A percentile compares a stretch with the other conserved stretches of the same genome.
Conservation (phyloP, 2,329 filamentous ascomycete genomes). For the Ophiostoma sp. region DNA sequence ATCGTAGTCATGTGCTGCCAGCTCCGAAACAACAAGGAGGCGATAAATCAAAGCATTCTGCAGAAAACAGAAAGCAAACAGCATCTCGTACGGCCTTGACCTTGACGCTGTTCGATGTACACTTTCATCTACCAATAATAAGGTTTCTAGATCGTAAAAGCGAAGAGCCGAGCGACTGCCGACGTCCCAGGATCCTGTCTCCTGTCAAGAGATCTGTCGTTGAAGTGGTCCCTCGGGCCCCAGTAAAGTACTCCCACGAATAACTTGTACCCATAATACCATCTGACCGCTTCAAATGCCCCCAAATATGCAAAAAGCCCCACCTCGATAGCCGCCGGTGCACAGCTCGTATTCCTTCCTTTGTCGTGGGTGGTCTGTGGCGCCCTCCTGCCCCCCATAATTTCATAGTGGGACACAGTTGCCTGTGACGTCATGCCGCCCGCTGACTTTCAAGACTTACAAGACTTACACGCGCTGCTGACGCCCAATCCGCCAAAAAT, state of each 20-base stretch:
- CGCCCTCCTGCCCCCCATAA: not conserved
- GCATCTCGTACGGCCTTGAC: not conserved
- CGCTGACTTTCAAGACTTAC: not conserved
- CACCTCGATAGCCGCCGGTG: constrained; percentile 2
- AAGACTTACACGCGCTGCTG: not conserved
- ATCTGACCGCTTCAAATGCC: not conserved
- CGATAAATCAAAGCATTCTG: not conserved
- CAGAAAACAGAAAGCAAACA: not conserved
- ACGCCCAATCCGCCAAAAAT: not conserved
- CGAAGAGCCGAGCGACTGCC: constrained; percentile 13
- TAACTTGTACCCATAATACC: not conserved
- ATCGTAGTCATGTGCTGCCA: constrained; percentile 1
- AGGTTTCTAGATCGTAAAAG: not conserved
- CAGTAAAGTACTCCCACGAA: not conserved
- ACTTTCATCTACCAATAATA: not conserved
- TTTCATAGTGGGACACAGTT: not conserved
- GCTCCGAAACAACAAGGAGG: constrained; percentile 3
- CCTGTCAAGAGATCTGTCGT: not conserved
- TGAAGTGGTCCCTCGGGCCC: not conserved
- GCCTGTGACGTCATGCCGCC: constrained; percentile 18
- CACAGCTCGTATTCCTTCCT: not conserved
- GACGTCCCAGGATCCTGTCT: not conserved
- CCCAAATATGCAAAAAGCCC: too few relatives aligned
- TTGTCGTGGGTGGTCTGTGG: not conserved
- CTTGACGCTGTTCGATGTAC: not conserved